A percentile compares a stretch with the other conserved stretches of the same genome.
phyloP scores from a whole-genome alignment of 2,329 filamentous ascomycete genomes.

The Penicillium paneum region DNA sequence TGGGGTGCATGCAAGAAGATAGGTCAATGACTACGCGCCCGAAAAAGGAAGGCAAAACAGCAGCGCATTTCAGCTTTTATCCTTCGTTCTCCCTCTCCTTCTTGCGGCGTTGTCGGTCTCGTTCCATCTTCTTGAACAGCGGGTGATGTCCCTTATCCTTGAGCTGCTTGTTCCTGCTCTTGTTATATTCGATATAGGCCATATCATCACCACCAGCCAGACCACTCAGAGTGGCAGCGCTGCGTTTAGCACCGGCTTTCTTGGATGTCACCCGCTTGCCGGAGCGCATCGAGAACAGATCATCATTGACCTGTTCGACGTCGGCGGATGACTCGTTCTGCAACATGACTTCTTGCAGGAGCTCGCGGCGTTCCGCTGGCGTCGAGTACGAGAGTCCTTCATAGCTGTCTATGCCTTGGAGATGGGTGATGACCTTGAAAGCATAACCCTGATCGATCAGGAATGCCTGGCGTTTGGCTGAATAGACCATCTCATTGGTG shows the following conservation, averaged over 20 bases:
- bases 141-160: slow-evolving; percentile 61
- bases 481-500: slow-evolving; percentile 97
- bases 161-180: slow-evolving; percentile 64
- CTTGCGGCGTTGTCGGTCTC: slow-evolving; percentile 58
- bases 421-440: slow-evolving; percentile 96
- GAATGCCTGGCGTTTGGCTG: slow-evolving; percentile 93
- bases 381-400: slow-evolving; percentile 76
- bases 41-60: not conserved
- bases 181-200: slow-evolving; percentile 89
- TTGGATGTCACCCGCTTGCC: slow-evolving; percentile 38
- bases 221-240: slow-evolving; percentile 79
- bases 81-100: slow-evolving; percentile 41
- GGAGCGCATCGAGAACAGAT: slow-evolving; percentile 61
- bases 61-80: slow-evolving; percentile 6
- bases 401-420: slow-evolving; percentile 84
- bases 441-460: slow-evolving; percentile 97
- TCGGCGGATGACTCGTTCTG: slow-evolving; percentile 75
- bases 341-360: slow-evolving; percentile 83
- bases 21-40: not conserved
- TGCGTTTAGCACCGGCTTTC: slow-evolving; percentile 67
- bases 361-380: slow-evolving; percentile 74
- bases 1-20: not conserved
- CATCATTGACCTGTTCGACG: slow-evolving; percentile 67
- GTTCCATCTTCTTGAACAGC: slow-evolving; percentile 65
- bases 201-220: slow-evolving; percentile 91